A percentile compares a stretch with the other conserved stretches of the same genome.
Evolutionary conservation across 345 rosid genomes (phyloP).

Genomic region (Mercurialis annua): DNA sequence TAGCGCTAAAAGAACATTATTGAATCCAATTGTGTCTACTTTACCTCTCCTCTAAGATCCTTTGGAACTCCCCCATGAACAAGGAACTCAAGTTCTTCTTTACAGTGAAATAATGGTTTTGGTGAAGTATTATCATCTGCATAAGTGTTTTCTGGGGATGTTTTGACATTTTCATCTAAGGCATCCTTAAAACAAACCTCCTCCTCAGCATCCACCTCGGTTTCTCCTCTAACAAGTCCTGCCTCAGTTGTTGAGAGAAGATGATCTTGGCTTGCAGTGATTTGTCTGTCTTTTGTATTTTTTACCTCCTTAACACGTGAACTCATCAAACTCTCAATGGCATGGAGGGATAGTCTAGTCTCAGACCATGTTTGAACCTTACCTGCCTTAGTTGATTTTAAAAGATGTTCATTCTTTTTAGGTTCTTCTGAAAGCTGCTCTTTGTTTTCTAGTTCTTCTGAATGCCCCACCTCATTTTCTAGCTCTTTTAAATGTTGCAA

Average conservation of each 20-base stretch:
- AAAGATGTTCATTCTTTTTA: slow-evolving; percentile 30
- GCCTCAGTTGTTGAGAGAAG: slow-evolving; percentile 39
- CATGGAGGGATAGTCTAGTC: slow-evolving; percentile 56
- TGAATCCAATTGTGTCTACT: slow-evolving; percentile 19
- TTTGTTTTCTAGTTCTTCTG: slow-evolving; percentile 8
- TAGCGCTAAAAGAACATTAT: slow-evolving; percentile 14
- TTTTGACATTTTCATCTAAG: slow-evolving; percentile 20
- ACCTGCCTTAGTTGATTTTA: slow-evolving; percentile 39
- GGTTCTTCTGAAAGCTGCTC: slow-evolving; percentile 15
- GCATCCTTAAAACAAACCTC: slow-evolving; percentile 34
- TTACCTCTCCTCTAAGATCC: slow-evolving; percentile 93
- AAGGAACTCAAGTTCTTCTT: slow-evolving; percentile 79
- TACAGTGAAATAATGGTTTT: slow-evolving; percentile 57
- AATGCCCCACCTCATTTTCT: slow-evolving; percentile 1
- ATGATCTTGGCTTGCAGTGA: slow-evolving; percentile 24
- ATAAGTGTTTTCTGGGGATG: slow-evolving; percentile 26
- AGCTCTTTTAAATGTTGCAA: slow-evolving; percentile 15
- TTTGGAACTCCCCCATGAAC: slow-evolving; percentile 93
- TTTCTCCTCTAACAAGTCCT: slow-evolving; percentile 31
- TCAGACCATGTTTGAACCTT: slow-evolving; percentile 53
- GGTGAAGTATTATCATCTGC: slow-evolving; percentile 28
- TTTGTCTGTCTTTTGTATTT: slow-evolving; percentile 30
- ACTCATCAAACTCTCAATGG: slow-evolving; percentile 72
- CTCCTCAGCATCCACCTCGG: slow-evolving; percentile 37
- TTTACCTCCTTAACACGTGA: slow-evolving; percentile 49